These are phyloP conservation scores for Colletotrichum costaricense DNA, from an alignment of 2,329 filamentous ascomycete species.

Conservation along the genomic window DNA sequence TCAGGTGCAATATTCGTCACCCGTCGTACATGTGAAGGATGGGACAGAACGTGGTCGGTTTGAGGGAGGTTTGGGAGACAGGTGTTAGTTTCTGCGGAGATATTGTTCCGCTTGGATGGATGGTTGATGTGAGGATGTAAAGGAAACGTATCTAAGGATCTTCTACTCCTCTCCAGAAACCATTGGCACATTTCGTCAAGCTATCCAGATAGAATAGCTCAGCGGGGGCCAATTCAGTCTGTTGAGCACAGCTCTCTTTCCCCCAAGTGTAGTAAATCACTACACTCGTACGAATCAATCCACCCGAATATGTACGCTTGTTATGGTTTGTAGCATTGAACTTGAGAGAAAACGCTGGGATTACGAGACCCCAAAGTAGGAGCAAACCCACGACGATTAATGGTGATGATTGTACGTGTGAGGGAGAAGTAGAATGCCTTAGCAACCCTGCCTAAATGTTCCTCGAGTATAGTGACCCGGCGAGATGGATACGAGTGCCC, in stretches of 20 bases:
- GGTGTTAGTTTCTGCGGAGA: no score
- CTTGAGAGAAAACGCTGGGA: rapidly evolving
- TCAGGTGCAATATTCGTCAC: neutral
- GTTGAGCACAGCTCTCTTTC: neutral
- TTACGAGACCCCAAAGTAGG: neutral
- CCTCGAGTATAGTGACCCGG: rapidly evolving
- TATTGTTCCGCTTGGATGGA: no score
- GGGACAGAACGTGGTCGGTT: no score
- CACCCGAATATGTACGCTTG: neutral
- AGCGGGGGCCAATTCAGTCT: neutral
- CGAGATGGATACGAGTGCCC: neutral
- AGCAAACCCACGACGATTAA: neutral
- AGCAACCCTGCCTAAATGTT: neutral
- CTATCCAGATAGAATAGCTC: no score
- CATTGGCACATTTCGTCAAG: no score
- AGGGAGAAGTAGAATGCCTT: neutral
- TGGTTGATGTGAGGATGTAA: no score
- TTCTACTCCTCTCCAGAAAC: no score
- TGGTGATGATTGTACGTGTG: neutral
- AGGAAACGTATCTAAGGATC: no score
- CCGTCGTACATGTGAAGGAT: no score
- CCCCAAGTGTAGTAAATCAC: neutral
- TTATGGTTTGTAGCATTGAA: neutral
- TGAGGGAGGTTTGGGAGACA: no score
- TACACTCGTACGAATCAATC: neutral